Conservation (phyloP, 306 rosid genomes). For the Fragaria vesca region DNA sequence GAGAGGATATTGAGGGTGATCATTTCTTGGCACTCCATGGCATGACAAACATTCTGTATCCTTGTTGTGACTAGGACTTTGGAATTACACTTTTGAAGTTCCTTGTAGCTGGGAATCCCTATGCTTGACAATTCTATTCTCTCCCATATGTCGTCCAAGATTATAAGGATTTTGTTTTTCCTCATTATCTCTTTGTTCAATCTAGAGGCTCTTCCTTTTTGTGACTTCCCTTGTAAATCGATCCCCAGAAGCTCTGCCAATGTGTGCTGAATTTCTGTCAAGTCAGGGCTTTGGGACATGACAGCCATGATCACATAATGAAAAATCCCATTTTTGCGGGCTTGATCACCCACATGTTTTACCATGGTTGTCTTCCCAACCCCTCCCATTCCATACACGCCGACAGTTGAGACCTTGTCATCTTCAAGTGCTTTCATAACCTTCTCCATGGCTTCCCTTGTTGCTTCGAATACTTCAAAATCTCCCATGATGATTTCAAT, state of each 20-base stretch:
- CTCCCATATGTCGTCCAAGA: slow-evolving; percentile 20
- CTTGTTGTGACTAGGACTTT: slow-evolving; percentile 28
- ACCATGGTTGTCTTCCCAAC: neutral
- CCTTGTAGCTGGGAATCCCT: slow-evolving; percentile 13
- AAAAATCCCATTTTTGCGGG: neutral
- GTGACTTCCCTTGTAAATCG: neutral
- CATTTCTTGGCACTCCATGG: slow-evolving; percentile 12
- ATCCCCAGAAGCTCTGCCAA: neutral
- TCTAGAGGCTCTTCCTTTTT: neutral
- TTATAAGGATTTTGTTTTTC: neutral
- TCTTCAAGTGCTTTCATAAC: neutral
- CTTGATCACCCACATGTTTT: neutral
- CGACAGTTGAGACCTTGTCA: neutral
- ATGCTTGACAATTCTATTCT: neutral
- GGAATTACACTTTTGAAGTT: slow-evolving; percentile 3
- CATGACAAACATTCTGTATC: neutral
- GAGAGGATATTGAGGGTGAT: slow-evolving; percentile 1
- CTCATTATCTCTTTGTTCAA: neutral
- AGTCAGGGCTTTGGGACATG: neutral
- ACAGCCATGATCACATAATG: slow-evolving; percentile 7
- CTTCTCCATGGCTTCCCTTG: neutral
- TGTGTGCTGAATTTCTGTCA: neutral
- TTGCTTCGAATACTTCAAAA: slow-evolving; percentile 2
- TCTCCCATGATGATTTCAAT: neutral
- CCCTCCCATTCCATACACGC: neutral